Conservation (phyloP, 495 filamentous ascomycete species). For the Recurvomyces mirabilis region DNA sequence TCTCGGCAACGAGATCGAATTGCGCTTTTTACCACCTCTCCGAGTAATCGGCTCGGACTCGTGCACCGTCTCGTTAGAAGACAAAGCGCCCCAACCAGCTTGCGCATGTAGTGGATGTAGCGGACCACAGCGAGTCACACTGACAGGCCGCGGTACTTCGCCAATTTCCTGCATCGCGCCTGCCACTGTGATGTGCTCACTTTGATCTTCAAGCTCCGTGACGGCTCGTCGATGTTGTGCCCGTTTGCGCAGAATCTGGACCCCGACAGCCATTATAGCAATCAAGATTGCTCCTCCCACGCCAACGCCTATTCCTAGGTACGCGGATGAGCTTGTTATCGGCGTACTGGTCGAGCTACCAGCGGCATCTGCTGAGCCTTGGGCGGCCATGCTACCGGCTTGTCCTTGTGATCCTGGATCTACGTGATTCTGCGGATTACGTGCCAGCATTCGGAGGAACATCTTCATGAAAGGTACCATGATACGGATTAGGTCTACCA, state of each 20-base stretch:
- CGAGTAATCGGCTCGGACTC: neutral
- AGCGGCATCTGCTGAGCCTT: neutral
- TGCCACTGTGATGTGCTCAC: conserved; percentile 16
- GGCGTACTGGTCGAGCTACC: neutral
- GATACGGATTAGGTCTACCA: too few species aligned
- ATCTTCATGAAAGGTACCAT: too few species aligned
- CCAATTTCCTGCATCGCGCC: conserved; percentile 1
- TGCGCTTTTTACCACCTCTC: conserved; percentile 1
- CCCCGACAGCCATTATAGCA: conserved; percentile 1
- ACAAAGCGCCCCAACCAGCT: conserved; percentile 16
- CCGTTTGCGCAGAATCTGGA: conserved; percentile 6
- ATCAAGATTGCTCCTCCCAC: conserved; percentile 8
- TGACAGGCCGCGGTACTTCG: conserved; percentile 11
- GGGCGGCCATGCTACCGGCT: neutral
- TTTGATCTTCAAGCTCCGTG: neutral
- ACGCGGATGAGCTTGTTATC: neutral
- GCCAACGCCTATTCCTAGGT: conserved; percentile 4
- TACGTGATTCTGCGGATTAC: too few species aligned
- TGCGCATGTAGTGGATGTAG: conserved; percentile 8
- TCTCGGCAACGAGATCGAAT: conserved; percentile 11
- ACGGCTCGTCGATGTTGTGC: conserved; percentile 4
- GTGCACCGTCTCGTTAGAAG: conserved; percentile 13
- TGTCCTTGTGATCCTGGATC: too few species aligned
- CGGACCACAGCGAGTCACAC: neutral
- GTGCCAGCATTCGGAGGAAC: too few species aligned